phyloP scores from a whole-genome alignment of 768 basidiomycete genomes.

The Xanthoconium stramineum region DNA sequence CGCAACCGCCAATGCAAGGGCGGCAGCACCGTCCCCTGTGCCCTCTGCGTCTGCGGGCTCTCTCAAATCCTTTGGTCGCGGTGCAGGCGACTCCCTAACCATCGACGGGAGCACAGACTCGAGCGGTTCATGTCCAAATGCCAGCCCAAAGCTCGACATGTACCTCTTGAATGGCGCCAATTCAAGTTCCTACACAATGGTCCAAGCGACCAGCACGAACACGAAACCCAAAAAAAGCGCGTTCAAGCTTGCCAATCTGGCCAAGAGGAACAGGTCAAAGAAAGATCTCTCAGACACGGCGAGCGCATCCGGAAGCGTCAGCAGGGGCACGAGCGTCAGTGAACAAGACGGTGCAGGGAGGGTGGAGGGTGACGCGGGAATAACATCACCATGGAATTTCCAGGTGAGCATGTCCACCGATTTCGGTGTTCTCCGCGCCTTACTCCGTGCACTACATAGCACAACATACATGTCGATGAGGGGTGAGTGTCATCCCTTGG shows the following conservation, averaged over 20 bases:
- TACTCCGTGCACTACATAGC: constrained; percentile 37
- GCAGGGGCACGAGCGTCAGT: constrained; percentile 10
- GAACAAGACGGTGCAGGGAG: constrained; percentile 6
- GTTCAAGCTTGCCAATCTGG: constrained; percentile 36
- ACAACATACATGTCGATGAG: constrained; percentile 79
- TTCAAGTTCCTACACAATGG: constrained; percentile 12
- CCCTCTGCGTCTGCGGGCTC: constrained; percentile 20
- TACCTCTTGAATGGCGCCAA: constrained; percentile 18
- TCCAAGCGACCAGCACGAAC: constrained; percentile 1
- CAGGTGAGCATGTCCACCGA: constrained; percentile 41
- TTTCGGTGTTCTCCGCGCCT: not conserved
- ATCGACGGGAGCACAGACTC: constrained; percentile 28
- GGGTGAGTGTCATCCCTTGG: constrained; percentile 41
- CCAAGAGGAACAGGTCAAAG: constrained; percentile 31
- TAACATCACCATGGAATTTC: constrained; percentile 73
- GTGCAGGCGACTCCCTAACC: constrained; percentile 8
- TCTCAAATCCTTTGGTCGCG: constrained; percentile 12
- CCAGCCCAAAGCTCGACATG: not conserved
- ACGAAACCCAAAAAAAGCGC: constrained; percentile 29
- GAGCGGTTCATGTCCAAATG: constrained; percentile 17
- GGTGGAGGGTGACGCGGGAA: constrained; percentile 51
- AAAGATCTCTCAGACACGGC: constrained; percentile 26
- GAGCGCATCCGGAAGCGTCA: constrained; percentile 13
- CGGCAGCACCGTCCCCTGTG: constrained; percentile 10
- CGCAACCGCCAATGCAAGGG: constrained; percentile 2